Percentiles rank a stretch among this genome's conserved stretches.
These are phyloP conservation scores for Sclerotinia trifoliorum DNA, from an alignment of 2,329 filamentous ascomycete species.

Conservation along the genomic window DNA sequence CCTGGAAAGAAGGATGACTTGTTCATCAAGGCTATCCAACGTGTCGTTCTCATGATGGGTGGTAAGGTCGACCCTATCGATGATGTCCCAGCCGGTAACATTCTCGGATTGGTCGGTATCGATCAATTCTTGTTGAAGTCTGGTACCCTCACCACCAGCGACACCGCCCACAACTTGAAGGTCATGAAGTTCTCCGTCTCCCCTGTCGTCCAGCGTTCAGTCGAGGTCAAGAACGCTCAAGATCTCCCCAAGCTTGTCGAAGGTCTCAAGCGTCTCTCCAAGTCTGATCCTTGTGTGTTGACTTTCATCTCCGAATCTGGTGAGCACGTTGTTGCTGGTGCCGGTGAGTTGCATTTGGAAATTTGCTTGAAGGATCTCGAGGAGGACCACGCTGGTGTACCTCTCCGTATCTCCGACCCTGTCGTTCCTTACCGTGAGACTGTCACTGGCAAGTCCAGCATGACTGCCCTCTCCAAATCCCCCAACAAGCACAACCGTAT, in stretches of 20 bases:
- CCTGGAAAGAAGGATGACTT: slow-evolving; percentile 99
- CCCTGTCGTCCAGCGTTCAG: slow-evolving; percentile 95
- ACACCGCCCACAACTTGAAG: slow-evolving; percentile 99
- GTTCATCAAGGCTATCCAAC: slow-evolving; percentile 99
- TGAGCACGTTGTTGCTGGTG: slow-evolving; percentile 98
- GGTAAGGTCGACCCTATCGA: slow-evolving; percentile 98
- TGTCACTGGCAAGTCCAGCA: slow-evolving; percentile 78
- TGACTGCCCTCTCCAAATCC: slow-evolving; percentile 97
- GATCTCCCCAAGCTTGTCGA: slow-evolving; percentile 99
- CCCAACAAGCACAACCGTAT: slow-evolving; percentile 99
- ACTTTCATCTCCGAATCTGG: slow-evolving; percentile 86
- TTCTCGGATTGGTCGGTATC: slow-evolving; percentile 98
- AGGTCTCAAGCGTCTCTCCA: slow-evolving; percentile 99
- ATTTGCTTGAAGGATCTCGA: slow-evolving; percentile 99
- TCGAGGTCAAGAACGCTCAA: slow-evolving; percentile 99
- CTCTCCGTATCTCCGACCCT: slow-evolving; percentile 95
- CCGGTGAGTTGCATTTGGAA: slow-evolving; percentile 98
- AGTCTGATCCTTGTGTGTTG: slow-evolving; percentile 98
- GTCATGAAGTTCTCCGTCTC: slow-evolving; percentile 99
- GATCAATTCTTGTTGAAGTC: slow-evolving; percentile 99
- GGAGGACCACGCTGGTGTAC: slow-evolving; percentile 98
- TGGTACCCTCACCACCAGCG: slow-evolving; percentile 95
- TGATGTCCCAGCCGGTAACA: slow-evolving; percentile 99
- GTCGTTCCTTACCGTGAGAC: slow-evolving; percentile 99
- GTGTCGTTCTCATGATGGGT: slow-evolving; percentile 99